phyloP scores from a whole-genome alignment of 1,284 basidiomycete genomes.

The Pterula multifida region DNA sequence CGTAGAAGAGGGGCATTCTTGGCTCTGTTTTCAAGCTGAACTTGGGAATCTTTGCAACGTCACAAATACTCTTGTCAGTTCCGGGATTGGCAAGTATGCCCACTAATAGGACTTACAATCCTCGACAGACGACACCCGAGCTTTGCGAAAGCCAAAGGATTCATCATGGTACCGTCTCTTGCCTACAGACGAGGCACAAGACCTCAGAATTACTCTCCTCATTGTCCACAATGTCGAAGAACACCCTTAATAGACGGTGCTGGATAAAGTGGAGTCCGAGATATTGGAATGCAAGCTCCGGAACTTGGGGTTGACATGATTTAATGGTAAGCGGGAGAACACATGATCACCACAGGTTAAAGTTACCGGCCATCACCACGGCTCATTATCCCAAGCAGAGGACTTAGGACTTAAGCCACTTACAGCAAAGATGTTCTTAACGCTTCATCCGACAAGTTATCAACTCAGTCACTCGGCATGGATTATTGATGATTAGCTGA shows the following conservation, averaged over 20 bases:
- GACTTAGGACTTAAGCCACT: no score
- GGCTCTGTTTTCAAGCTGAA: conserved; percentile 66
- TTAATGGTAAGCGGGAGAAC: background rate
- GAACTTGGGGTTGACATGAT: conserved; percentile 1
- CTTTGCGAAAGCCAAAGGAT: conserved; percentile 70
- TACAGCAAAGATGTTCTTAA: no score
- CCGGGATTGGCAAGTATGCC: no score
- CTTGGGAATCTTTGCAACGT: conserved; percentile 66
- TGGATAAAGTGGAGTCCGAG: background rate
- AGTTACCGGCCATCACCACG: no score
- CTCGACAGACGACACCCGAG: conserved; percentile 50
- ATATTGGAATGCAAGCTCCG: background rate
- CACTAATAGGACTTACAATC: conserved; percentile 59
- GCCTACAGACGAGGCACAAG: background rate
- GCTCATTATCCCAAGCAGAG: no score
- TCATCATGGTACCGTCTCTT: conserved; percentile 60
- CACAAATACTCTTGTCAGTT: no score
- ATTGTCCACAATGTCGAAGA: background rate
- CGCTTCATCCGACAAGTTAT: no score
- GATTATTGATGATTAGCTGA: background rate
- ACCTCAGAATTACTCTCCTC: background rate
- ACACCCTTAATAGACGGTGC: background rate
- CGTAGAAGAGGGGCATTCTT: conserved; percentile 71
- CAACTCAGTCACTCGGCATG: no score
- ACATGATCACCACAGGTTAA: background rate